phyloP scores from a whole-genome alignment of 2,329 filamentous ascomycete genomes.

The Pseudogymnoascus sp. region DNA sequence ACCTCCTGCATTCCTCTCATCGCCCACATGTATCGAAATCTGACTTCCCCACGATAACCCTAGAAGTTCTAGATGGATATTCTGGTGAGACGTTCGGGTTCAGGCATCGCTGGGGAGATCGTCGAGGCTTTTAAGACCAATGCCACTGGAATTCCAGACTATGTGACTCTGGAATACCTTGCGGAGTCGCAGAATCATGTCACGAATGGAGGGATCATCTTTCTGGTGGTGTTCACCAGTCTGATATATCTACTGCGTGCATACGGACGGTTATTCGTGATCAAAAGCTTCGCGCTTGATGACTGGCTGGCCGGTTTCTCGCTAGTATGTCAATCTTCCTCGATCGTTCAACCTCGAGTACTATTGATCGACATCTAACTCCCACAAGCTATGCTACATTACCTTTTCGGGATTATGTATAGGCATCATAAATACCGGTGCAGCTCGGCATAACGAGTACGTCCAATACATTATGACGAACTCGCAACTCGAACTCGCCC shows the following conservation, averaged over 20 bases:
- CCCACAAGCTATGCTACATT: not conserved
- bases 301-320: not conserved
- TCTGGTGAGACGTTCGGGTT: not conserved
- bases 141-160: not conserved
- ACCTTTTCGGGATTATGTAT: slow-evolving; percentile 20
- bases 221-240: not conserved
- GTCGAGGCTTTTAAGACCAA: not conserved
- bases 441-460: slow-evolving; percentile 39
- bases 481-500: slow-evolving; percentile 34
- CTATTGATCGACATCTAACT: not conserved
- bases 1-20: not conserved
- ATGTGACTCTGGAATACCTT: not conserved
- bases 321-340: not conserved
- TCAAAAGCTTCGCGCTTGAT: not conserved
- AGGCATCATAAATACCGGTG: slow-evolving; percentile 40
- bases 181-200: not conserved
- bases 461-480: slow-evolving; percentile 41
- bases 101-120: not conserved
- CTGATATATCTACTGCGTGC: not conserved
- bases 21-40: not conserved
- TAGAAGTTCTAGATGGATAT: not conserved
- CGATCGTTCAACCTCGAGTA: not conserved
- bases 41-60: not conserved
- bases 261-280: not conserved
- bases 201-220: not conserved